Evolutionary conservation across 495 filamentous ascomycete genomes (phyloP).

Genomic region (Aspergillus coremiiformis): DNA sequence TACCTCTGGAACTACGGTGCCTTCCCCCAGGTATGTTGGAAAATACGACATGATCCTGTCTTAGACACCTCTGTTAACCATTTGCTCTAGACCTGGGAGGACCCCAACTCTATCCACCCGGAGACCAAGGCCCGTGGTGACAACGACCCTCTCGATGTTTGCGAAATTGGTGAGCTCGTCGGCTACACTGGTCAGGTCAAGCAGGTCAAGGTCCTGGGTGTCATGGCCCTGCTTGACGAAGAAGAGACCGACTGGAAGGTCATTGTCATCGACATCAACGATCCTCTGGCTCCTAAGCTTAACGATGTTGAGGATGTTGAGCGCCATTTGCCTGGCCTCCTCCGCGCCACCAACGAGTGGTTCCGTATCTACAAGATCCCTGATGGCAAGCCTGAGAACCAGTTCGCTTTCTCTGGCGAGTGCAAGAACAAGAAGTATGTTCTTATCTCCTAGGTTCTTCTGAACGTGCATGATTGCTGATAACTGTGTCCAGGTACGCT

Average conservation of each 20-base stretch:
- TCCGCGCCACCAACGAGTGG: conserved; percentile 99
- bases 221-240: conserved; percentile 98
- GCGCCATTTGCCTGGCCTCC: conserved; percentile 91
- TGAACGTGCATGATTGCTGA: conserved; percentile 16
- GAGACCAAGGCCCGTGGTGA: conserved; percentile 99
- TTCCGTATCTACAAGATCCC: conserved; percentile 99
- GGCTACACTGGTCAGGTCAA: conserved; percentile 93
- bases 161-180: conserved; percentile 98
- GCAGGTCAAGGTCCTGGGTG: conserved; percentile 98
- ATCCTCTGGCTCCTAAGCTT: conserved; percentile 91
- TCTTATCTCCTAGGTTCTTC: neutral
- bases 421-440: conserved; percentile 98
- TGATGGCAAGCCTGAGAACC: conserved; percentile 99
- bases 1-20: conserved; percentile 99
- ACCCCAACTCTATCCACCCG: conserved; percentile 88
- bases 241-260: conserved; percentile 99
- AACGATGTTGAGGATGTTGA: conserved; percentile 99
- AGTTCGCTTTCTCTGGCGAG: conserved; percentile 99
- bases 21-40: conserved; percentile 77
- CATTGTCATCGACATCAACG: conserved; percentile 97
- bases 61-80: conserved; percentile 2
- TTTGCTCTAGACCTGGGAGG: conserved; percentile 82
- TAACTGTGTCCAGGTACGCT: conserved; percentile 59
- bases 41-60: neutral
- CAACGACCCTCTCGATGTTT: conserved; percentile 98